Conservation (phyloP, 768 basidiomycete species). For the Boletus reticuloceps region DNA sequence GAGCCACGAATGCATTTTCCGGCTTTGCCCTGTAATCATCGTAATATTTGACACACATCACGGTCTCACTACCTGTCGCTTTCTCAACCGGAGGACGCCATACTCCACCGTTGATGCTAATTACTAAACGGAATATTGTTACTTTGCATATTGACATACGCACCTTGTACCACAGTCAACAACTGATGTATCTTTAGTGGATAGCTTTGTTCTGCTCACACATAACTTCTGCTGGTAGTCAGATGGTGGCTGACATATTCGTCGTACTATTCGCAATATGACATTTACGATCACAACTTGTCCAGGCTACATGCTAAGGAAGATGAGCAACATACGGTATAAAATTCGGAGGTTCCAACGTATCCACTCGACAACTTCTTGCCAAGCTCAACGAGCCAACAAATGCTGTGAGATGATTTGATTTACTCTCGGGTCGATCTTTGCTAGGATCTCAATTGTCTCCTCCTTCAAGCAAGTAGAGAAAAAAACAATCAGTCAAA, state of each 20-base stretch:
- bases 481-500: neutral
- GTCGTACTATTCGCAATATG: too few relatives aligned
- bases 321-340: too few relatives aligned
- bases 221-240: neutral
- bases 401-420: slow-evolving; percentile 25
- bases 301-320: too few relatives aligned
- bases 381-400: slow-evolving; percentile 7
- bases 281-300: neutral
- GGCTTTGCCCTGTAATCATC: slow-evolving; percentile 39
- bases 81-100: neutral
- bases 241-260: neutral
- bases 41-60: too few relatives aligned
- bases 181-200: slow-evolving; percentile 27
- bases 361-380: neutral
- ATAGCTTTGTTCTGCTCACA: slow-evolving; percentile 3
- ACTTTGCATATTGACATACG: slow-evolving; percentile 5
- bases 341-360: neutral
- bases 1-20: slow-evolving; percentile 53
- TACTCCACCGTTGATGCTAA: slow-evolving; percentile 14
- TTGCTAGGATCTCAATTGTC: slow-evolving; percentile 25
- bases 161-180: neutral
- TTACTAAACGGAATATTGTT: slow-evolving; percentile 7
- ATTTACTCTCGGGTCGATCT: slow-evolving; percentile 29
- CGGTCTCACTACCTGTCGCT: too few relatives aligned
- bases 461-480: slow-evolving; percentile 18